Percentiles rank a stretch among this genome's conserved stretches.
These are phyloP conservation scores for Talaromyces borbonicus DNA, from an alignment of 495 filamentous ascomycete species.

Conservation along the genomic window DNA sequence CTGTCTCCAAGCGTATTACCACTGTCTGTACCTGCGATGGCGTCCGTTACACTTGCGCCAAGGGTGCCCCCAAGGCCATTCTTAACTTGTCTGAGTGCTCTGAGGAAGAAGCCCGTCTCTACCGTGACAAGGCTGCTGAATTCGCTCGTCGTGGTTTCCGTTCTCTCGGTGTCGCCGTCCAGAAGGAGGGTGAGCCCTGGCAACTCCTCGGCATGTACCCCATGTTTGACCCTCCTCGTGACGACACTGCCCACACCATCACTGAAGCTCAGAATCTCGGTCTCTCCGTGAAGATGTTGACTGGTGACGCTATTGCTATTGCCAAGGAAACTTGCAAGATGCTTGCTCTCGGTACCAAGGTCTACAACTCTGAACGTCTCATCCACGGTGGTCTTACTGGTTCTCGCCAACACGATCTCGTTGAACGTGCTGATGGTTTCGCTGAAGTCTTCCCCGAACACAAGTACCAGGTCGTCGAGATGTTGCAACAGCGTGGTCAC, in stretches of 20 bases:
- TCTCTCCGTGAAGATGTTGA: slow-evolving; percentile 71
- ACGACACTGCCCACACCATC: slow-evolving; percentile 70
- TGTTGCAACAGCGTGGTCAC: slow-evolving; percentile 64
- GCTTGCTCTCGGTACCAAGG: slow-evolving; percentile 66
- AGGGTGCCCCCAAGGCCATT: slow-evolving; percentile 68
- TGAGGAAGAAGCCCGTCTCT: slow-evolving; percentile 51
- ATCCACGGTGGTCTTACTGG: slow-evolving; percentile 67
- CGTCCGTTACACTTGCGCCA: slow-evolving; percentile 57
- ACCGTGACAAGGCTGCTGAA: slow-evolving; percentile 60
- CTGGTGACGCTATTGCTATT: slow-evolving; percentile 71
- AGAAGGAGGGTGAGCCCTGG: slow-evolving; percentile 58
- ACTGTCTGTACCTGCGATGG: slow-evolving; percentile 55
- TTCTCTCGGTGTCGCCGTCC: slow-evolving; percentile 65
- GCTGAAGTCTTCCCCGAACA: slow-evolving; percentile 70
- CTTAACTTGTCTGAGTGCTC: slow-evolving; percentile 56
- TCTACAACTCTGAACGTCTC: slow-evolving; percentile 66
- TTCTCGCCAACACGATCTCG: slow-evolving; percentile 63
- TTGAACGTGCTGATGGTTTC: slow-evolving; percentile 69
- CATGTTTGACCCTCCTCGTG: slow-evolving; percentile 71
- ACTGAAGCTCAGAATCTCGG: slow-evolving; percentile 66
- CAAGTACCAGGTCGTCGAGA: slow-evolving; percentile 72
- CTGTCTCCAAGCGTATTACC: slow-evolving; percentile 70
- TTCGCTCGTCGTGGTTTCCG: slow-evolving; percentile 76
- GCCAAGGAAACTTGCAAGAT: slow-evolving; percentile 77
- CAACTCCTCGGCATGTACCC: slow-evolving; percentile 65